Percentiles rank a stretch among this genome's conserved stretches.
Conservation (phyloP, 2,329 filamentous ascomycete species). For the Cordyceps militaris region DNA sequence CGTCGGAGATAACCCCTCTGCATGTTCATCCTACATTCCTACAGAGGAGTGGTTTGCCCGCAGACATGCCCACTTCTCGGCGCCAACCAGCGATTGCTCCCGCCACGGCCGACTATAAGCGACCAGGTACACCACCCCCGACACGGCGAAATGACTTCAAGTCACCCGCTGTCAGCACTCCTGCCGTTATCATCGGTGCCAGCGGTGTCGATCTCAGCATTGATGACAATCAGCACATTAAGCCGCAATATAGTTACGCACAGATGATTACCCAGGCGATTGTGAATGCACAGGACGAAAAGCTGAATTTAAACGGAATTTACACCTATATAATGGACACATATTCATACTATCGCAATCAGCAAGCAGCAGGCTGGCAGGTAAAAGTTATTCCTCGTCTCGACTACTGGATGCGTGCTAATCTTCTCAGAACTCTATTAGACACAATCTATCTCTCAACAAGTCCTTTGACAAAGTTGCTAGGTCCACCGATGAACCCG, state of each 20-base stretch:
- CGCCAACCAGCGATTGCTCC: slow-evolving; percentile 48
- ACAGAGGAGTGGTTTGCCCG: slow-evolving; percentile 54
- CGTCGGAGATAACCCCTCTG: slow-evolving; percentile 59
- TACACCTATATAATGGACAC: slow-evolving; percentile 87
- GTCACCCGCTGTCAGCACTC: slow-evolving; percentile 29
- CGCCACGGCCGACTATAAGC: slow-evolving; percentile 52
- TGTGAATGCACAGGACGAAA: slow-evolving; percentile 75
- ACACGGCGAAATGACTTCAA: slow-evolving; percentile 24
- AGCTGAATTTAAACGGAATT: slow-evolving; percentile 84
- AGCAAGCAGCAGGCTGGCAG: slow-evolving; percentile 78
- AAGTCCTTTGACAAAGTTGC: slow-evolving; percentile 93
- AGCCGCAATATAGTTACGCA: slow-evolving; percentile 93
- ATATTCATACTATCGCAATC: slow-evolving; percentile 89
- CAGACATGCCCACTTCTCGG: slow-evolving; percentile 23
- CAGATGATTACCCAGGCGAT: slow-evolving; percentile 97
- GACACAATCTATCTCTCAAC: slow-evolving; percentile 91
- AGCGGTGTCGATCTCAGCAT: slow-evolving; percentile 68
- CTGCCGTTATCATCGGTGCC: slow-evolving; percentile 32
- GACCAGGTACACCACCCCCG: slow-evolving; percentile 54
- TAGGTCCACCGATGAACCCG: slow-evolving; percentile 86
- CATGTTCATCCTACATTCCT: slow-evolving; percentile 63
- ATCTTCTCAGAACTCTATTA: slow-evolving; percentile 71
- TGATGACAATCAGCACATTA: slow-evolving; percentile 82
- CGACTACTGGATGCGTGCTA: slow-evolving; percentile 7
- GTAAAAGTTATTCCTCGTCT: slow-evolving; percentile 37